phyloP scores from a whole-genome alignment of 2,329 filamentous ascomycete species.

The Ophiostoma piceae region DNA sequence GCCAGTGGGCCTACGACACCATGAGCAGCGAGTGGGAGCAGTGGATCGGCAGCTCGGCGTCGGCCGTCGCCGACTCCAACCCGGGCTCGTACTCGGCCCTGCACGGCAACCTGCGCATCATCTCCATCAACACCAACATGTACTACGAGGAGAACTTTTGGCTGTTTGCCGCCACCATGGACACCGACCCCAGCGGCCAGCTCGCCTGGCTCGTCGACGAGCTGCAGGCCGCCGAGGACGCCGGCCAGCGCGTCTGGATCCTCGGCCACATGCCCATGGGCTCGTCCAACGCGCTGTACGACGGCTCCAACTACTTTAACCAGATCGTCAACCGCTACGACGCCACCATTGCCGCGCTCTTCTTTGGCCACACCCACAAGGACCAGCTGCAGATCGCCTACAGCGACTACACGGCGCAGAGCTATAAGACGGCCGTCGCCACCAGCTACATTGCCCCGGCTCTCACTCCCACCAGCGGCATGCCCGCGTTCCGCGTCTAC shows the following conservation, averaged over 20 bases:
- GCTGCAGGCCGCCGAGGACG: slow-evolving; percentile 1
- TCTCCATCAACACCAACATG: slow-evolving; percentile 9
- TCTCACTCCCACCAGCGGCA: neutral
- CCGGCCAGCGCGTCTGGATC: neutral
- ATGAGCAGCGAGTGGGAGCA: slow-evolving; percentile 1
- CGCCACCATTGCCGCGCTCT: neutral
- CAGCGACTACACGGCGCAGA: neutral
- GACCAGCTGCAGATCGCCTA: neutral
- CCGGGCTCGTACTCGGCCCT: slow-evolving; percentile 1
- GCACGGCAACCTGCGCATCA: neutral
- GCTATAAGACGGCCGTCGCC: neutral
- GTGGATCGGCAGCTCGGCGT: neutral
- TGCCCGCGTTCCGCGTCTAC: neutral
- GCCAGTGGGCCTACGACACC: slow-evolving; percentile 4
- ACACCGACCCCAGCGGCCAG: neutral
- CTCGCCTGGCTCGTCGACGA: neutral
- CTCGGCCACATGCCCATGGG: slow-evolving; percentile 7
- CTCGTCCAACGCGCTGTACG: neutral
- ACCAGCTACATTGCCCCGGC: neutral
- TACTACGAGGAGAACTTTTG: slow-evolving; percentile 8
- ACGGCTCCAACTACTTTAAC: slow-evolving; percentile 1
- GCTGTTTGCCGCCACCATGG: slow-evolving; percentile 6
- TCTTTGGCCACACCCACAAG: neutral
- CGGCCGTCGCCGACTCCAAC: neutral
- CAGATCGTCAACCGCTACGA: neutral